A percentile compares a stretch with the other conserved stretches of the same genome.
Conservation (phyloP, 2,329 filamentous ascomycete species). For the Claviceps fusiformis region DNA sequence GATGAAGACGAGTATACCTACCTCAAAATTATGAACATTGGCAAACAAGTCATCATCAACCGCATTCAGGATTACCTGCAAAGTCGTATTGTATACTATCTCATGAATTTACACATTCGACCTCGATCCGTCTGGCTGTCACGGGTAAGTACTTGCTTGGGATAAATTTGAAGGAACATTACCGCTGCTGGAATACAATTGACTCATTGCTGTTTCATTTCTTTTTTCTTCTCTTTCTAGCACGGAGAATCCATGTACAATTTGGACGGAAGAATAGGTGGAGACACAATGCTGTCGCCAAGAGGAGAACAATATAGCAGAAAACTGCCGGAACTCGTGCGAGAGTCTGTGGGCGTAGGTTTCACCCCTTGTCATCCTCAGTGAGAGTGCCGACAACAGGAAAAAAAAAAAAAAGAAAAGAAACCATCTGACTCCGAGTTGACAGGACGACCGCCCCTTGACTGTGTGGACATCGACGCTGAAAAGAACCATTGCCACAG, state of each 20-base stretch:
- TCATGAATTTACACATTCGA: constrained; percentile 97
- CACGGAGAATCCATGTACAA: constrained; percentile 95
- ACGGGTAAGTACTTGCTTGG: constrained; percentile 43
- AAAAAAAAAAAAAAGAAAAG: no score
- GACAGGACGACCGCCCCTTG: constrained; percentile 43
- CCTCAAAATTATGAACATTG: constrained; percentile 93
- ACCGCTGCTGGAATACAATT: background rate
- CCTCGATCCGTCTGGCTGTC: constrained; percentile 95
- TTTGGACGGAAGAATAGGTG: constrained; percentile 78
- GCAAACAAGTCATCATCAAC: constrained; percentile 95
- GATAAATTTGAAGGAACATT: background rate
- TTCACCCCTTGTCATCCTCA: background rate
- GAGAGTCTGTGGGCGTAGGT: constrained; percentile 72
- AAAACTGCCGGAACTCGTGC: constrained; percentile 72
- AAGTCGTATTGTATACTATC: constrained; percentile 90
- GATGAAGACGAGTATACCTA: constrained; percentile 84
- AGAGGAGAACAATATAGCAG: constrained; percentile 80
- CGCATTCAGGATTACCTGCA: constrained; percentile 93
- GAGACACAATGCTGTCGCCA: constrained; percentile 74
- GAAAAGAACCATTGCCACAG: constrained; percentile 80
- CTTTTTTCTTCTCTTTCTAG: constrained; percentile 25
- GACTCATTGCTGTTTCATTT: background rate
- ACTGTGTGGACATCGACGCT: constrained; percentile 52
- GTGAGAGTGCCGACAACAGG: background rate
- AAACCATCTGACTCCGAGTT: constrained; percentile 4